A percentile compares a stretch with the other conserved stretches of the same genome.
Conservation (phyloP, 1,284 basidiomycete genomes). For the Agaricales sp. region DNA sequence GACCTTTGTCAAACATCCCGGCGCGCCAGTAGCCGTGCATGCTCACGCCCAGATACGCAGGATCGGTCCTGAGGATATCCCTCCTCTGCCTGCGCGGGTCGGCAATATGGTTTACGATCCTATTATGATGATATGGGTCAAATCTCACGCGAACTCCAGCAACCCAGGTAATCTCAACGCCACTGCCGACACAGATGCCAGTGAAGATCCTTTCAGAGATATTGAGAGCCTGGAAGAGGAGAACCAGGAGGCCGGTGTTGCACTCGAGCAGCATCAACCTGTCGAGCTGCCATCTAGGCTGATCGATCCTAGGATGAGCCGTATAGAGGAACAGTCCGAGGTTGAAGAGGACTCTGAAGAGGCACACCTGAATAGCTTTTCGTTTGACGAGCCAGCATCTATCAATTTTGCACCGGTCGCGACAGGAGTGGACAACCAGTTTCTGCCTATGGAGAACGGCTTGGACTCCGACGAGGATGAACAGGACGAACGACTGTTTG, state of each 20-base stretch:
- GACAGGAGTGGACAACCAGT: constrained; percentile 28
- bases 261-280: constrained; percentile 13
- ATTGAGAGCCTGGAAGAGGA: constrained; percentile 75
- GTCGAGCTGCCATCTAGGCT: constrained; percentile 17
- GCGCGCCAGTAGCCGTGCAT: constrained; percentile 28
- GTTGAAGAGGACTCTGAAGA: constrained; percentile 50
- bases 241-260: constrained; percentile 16
- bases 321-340: constrained; percentile 41
- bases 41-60: constrained; percentile 48
- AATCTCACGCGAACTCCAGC: constrained; percentile 27
- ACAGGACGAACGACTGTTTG: constrained; percentile 5
- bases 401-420: constrained; percentile 36
- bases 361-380: constrained; percentile 56
- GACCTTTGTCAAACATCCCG: constrained; percentile 78
- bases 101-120: constrained; percentile 85
- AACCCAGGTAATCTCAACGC: constrained; percentile 21
- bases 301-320: constrained; percentile 28
- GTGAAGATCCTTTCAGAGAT: constrained; percentile 80
- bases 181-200: constrained; percentile 39
- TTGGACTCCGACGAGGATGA: constrained; percentile 34
- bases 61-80: constrained; percentile 75
- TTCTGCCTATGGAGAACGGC: constrained; percentile 13
- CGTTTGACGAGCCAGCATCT: constrained; percentile 47
- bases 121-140: constrained; percentile 76
- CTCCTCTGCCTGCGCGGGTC: constrained; percentile 61